phyloP scores from a whole-genome alignment of 2,329 filamentous ascomycete species.

The Paradendryphiella salina region DNA sequence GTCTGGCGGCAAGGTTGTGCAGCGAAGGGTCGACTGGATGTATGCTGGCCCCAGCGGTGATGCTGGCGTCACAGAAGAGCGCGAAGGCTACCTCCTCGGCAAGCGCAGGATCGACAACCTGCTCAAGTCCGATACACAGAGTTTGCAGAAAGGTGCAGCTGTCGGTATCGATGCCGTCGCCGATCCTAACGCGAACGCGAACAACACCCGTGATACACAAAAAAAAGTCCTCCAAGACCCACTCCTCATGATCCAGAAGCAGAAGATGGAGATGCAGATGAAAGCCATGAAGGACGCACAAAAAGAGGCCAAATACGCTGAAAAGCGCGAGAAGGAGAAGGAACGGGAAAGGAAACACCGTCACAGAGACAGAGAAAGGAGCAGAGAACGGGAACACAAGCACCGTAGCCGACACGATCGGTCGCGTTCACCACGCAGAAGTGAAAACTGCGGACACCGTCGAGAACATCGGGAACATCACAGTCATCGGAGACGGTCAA shows the following conservation, averaged over 20 bases:
- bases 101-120: conserved; percentile 90
- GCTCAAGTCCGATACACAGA: conserved; percentile 71
- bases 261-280: conserved; percentile 66
- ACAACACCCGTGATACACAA: conserved; percentile 76
- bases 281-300: conserved; percentile 63
- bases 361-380: conserved; percentile 41
- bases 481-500: conserved; percentile 28
- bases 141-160: conserved; percentile 66
- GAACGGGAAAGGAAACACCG: conserved; percentile 55
- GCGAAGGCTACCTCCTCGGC: conserved; percentile 88
- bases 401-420: conserved; percentile 39
- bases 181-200: conserved; percentile 58
- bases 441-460: conserved; percentile 25
- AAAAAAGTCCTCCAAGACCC: conserved; percentile 89
- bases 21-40: conserved; percentile 96
- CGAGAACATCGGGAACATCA: conserved; percentile 23
- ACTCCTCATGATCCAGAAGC: conserved; percentile 86
- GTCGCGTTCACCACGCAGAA: conserved; percentile 43
- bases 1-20: conserved; percentile 80
- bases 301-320: conserved; percentile 44
- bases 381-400: conserved; percentile 22
- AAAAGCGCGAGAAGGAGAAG: conserved; percentile 42
- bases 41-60: conserved; percentile 84
- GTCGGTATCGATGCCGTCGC: conserved; percentile 56
- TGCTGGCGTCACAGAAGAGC: conserved; percentile 72